phyloP scores from a whole-genome alignment of 192 early-diverging fungal species.

The Coemansia biformis region DNA sequence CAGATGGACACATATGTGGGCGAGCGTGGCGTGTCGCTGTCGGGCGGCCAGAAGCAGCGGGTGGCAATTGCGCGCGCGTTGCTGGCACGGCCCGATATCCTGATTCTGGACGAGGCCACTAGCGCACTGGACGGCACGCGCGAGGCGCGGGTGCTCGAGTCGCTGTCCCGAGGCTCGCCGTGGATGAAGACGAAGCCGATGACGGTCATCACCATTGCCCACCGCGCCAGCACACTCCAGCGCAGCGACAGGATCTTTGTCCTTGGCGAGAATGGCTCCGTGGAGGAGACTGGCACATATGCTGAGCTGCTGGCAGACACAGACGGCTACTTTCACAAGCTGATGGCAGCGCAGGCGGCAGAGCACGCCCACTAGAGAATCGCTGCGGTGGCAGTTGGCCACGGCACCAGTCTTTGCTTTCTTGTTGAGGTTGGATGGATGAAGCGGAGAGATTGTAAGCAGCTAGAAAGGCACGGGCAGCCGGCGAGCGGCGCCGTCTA shows the following conservation, averaged over 20 bases:
- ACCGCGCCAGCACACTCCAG: conserved; percentile 75
- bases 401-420: no score
- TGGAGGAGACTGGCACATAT: conserved; percentile 68
- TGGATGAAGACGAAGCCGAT: conserved; percentile 22
- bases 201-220: conserved; percentile 71
- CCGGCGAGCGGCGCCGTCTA: no score
- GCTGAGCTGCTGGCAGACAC: conserved; percentile 54
- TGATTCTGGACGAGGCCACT: conserved; percentile 77
- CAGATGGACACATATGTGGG: conserved; percentile 90
- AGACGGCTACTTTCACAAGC: conserved; percentile 52
- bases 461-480: no score
- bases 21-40: conserved; percentile 63
- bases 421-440: no score
- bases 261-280: conserved; percentile 54
- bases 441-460: no score
- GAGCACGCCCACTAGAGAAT: conserved; percentile 15
- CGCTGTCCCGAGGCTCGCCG: conserved; percentile 49
- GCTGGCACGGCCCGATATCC: conserved; percentile 66
- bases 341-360: conserved; percentile 48
- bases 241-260: conserved; percentile 65
- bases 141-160: conserved; percentile 61
- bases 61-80: conserved; percentile 75
- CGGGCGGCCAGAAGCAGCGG: conserved; percentile 62
- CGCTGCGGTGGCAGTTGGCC: no score
- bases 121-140: conserved; percentile 69